Conservation (phyloP, 176 grass and related monocot genomes). For the Leersia perrieri region DNA sequence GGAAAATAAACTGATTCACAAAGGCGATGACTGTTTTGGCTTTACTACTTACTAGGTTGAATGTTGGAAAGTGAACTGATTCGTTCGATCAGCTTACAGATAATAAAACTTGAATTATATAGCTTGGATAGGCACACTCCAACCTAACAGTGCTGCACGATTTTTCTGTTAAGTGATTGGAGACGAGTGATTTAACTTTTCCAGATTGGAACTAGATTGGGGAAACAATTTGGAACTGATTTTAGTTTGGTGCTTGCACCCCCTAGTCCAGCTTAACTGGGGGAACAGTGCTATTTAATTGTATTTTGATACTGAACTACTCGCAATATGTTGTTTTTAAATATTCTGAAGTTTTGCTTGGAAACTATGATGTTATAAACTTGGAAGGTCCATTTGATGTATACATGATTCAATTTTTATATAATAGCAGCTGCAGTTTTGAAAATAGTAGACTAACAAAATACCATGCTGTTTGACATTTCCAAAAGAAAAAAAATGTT, state of each 20-base stretch:
- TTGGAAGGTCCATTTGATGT: too few relatives aligned
- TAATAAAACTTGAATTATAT: not conserved
- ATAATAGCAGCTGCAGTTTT: not conserved
- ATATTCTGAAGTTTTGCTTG: too few relatives aligned
- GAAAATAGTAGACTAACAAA: not conserved
- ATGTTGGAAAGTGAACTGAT: not conserved
- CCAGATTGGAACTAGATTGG: not conserved
- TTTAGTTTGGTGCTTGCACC: not conserved
- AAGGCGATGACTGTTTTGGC: slow-evolving; percentile 46
- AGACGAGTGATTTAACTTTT: too few relatives aligned
- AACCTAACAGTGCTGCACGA: not conserved
- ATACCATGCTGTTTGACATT: not conserved
- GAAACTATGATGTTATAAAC: too few relatives aligned
- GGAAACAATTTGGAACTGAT: not conserved
- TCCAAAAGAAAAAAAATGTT: not conserved
- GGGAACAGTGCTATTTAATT: not conserved
- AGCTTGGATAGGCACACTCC: not conserved
- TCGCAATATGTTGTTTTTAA: too few relatives aligned
- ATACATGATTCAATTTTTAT: not conserved
- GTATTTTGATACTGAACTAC: not conserved
- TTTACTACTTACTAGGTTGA: not conserved
- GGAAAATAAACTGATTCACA: slow-evolving; percentile 50
- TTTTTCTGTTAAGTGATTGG: not conserved
- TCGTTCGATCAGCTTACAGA: not conserved
- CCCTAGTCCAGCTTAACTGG: not conserved